These are phyloP conservation scores for Cucurbita argyrosperma DNA, from an alignment of 306 rosid genomes.

Conservation along the genomic window DNA sequence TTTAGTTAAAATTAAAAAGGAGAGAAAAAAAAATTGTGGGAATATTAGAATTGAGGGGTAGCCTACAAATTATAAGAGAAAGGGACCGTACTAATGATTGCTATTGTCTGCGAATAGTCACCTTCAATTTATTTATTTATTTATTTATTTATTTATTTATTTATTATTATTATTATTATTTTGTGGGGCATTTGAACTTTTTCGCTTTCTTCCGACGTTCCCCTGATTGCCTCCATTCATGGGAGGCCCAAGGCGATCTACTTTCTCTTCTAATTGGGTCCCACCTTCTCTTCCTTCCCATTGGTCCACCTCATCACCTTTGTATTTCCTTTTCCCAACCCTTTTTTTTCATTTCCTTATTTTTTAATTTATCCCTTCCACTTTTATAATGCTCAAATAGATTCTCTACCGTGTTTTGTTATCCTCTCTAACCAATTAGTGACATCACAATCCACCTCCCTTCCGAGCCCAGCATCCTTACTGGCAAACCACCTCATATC, in stretches of 20 bases:
- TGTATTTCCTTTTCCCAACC: background rate
- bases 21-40: background rate
- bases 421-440: too few species aligned
- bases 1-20: too few species aligned
- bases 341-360: background rate
- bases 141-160: background rate
- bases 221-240: background rate
- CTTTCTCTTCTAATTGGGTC: background rate
- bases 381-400: background rate
- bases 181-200: background rate
- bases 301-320: background rate
- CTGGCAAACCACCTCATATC: too few species aligned
- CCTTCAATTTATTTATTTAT: background rate
- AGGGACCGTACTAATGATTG: constrained; percentile 15
- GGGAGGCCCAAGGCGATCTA: background rate
- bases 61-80: background rate
- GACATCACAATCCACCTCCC: too few species aligned
- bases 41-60: background rate
- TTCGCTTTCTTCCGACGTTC: background rate
- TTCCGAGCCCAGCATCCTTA: too few species aligned
- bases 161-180: background rate
- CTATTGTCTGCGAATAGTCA: constrained; percentile 10
- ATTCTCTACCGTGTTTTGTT: too few species aligned
- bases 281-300: background rate
- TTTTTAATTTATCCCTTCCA: background rate